Base-by-base conservation (phyloP, 106 monocot genomes). In the Cymbidium sinense region DNA sequence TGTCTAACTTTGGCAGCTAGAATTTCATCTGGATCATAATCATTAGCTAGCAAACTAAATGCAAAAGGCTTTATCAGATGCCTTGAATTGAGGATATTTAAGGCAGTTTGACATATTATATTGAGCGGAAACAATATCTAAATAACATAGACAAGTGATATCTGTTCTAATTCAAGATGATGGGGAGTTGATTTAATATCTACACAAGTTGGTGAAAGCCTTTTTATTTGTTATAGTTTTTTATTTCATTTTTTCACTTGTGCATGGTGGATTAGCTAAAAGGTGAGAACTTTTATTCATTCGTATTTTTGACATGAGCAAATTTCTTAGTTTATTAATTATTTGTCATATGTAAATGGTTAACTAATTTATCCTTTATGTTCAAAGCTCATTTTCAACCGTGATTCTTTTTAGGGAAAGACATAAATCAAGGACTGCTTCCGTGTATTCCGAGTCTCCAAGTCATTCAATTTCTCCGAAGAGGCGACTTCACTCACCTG, bases 391-490 rank as follows among this genome's bases (percentile, higher is more conserved):
- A 39, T 71, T 71, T 51, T 64, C 41, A 51, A 69, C 35, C n/a
- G 17, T 76, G 43, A 39, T 74, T 43, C 67, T 36, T 80, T 51
- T 30, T 83, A 96, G 93, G 76, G 87, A 83, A 70, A 67, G 79
- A 25, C 80, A 30, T 72, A 88, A 80, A 41, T 89, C 87, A 74
- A 79, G 89, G 80, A 91, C 89, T 76, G 23, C 37, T 74, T 95
- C 93, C 73, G 51, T 72, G 39, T 87, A 90, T 33, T 79, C 93
- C 28, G 74, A 81, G 4, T 80, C 79, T 43, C 74, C 19, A 70
- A 85, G 81, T 34, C 79, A 18, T 81, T 86, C 85, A 8, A 15
- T 74, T 70, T 88, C 89, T 79, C 86, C 76, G 52, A 70, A 58
- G 29, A 82, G 79, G 76, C 82, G 58, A 31, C 33, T 77, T 72